phyloP scores from a whole-genome alignment of 305 asterid species.

The Ajuga reptans region DNA sequence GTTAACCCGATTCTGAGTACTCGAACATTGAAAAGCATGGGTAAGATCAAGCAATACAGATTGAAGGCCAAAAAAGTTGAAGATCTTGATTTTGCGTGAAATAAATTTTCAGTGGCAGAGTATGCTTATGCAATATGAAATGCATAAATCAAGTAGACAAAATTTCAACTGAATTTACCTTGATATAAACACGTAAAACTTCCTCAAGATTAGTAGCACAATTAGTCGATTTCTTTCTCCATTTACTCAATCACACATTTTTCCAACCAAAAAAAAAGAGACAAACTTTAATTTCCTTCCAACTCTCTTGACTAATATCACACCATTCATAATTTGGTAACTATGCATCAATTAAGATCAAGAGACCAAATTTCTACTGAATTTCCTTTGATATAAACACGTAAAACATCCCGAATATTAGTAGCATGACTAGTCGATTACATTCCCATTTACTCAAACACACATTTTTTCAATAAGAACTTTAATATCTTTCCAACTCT shows the following conservation, averaged over 20 bases:
- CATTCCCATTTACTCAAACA: no score
- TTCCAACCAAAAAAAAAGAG: not conserved
- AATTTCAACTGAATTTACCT: constrained; percentile 10
- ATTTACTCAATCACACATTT: not conserved
- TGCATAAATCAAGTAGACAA: constrained; percentile 11
- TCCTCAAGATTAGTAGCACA: not conserved
- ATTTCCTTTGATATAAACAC: no score
- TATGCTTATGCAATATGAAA: not conserved
- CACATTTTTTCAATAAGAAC: no score
- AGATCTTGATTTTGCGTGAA: constrained; percentile 15
- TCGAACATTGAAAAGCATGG: not conserved
- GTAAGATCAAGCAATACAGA: not conserved
- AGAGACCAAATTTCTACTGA: no score
- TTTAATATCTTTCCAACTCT: no score
- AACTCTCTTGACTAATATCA: not conserved
- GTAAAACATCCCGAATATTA: no score
- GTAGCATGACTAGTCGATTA: no score
- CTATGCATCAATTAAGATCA: no score
- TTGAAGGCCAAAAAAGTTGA: not conserved
- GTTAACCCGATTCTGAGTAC: not conserved
- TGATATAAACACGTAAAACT: constrained; percentile 4
- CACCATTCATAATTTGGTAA: not conserved
- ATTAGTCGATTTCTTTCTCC: not conserved
- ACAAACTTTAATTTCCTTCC: not conserved
- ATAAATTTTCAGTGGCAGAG: not conserved